Conservation (phyloP, 805 yeast genomes). For the Pichia rugopelliculosa region DNA sequence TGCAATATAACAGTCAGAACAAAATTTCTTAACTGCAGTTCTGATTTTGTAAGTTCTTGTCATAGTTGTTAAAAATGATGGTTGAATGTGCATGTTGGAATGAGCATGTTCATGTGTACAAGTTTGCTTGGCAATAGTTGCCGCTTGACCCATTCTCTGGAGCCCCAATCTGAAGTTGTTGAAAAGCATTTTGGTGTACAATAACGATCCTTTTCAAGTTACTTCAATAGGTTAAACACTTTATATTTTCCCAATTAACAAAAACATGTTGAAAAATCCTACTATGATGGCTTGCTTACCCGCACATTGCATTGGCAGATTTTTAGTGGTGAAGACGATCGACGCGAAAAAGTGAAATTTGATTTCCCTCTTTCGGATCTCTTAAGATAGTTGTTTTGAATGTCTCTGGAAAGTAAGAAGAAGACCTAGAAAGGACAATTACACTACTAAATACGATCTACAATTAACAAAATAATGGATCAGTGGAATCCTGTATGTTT, state of each 20-base stretch:
- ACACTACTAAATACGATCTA: too few species aligned
- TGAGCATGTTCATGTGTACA: constrained; percentile 7
- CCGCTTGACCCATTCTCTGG: constrained; percentile 13
- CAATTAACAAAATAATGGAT: constrained; percentile 9
- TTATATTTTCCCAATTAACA: too few species aligned
- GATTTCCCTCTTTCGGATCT: not conserved
- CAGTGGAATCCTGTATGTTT: constrained; percentile 8
- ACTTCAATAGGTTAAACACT: too few species aligned
- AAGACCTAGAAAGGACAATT: not conserved
- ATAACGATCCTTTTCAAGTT: not conserved
- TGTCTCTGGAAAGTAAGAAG: not conserved
- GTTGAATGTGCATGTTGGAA: constrained; percentile 8
- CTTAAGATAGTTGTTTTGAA: not conserved
- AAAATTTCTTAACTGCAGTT: constrained; percentile 88
- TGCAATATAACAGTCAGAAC: constrained; percentile 85
- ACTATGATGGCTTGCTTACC: not conserved
- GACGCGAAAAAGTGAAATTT: not conserved
- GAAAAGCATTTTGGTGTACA: constrained; percentile 15
- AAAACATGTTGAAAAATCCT: not conserved
- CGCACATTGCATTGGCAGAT: not conserved
- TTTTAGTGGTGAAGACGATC: not conserved
- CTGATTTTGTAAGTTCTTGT: constrained; percentile 82
- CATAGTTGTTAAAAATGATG: constrained; percentile 13
- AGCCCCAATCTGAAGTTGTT: constrained; percentile 24
- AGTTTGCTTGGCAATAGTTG: constrained; percentile 6